Percentiles rank a stretch among this genome's conserved stretches.
These are phyloP conservation scores for Leishmania mexicana DNA, from an alignment of 208 protist genomes.

Conservation along the genomic window DNA sequence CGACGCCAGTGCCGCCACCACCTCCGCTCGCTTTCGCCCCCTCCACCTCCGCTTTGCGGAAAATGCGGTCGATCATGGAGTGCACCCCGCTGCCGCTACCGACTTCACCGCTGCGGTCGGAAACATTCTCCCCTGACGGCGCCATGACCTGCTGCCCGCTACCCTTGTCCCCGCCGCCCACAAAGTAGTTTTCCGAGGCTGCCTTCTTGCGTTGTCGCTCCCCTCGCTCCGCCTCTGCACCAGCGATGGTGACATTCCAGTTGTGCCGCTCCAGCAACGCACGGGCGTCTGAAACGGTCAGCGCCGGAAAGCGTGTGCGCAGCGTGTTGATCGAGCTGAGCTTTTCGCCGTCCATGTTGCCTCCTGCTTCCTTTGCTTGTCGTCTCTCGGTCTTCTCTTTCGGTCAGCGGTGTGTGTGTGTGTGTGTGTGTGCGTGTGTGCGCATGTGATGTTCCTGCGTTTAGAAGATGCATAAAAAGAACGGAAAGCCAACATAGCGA, in stretches of 20 bases:
- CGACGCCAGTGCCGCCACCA: constrained; percentile 3
- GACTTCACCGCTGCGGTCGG: background rate
- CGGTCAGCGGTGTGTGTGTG: background rate
- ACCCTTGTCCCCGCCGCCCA: constrained; percentile 50
- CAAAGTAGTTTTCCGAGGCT: constrained; percentile 41
- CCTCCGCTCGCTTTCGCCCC: constrained; percentile 13
- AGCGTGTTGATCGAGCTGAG: constrained; percentile 34
- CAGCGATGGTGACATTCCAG: constrained; percentile 43
- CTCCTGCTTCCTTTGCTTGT: background rate
- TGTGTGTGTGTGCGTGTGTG: background rate
- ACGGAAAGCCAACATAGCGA: background rate
- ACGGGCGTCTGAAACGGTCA: constrained; percentile 37
- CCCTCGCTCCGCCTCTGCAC: constrained; percentile 28
- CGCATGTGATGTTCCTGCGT: background rate
- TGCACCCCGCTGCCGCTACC: constrained; percentile 1
- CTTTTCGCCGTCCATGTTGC: constrained; percentile 36
- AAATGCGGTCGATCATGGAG: constrained; percentile 42
- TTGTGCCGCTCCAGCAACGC: constrained; percentile 33
- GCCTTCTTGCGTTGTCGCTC: constrained; percentile 17
- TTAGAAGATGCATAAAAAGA: background rate
- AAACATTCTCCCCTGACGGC: constrained; percentile 17
- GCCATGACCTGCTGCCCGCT: constrained; percentile 62
- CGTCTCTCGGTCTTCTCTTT: background rate
- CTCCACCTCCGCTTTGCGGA: constrained; percentile 37
- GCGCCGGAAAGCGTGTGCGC: constrained; percentile 39